Percentiles rank a stretch among this genome's conserved stretches.
These are phyloP conservation scores for Dactylonectria estremocensis DNA, from an alignment of 2,329 filamentous ascomycete species.

Conservation along the genomic window DNA sequence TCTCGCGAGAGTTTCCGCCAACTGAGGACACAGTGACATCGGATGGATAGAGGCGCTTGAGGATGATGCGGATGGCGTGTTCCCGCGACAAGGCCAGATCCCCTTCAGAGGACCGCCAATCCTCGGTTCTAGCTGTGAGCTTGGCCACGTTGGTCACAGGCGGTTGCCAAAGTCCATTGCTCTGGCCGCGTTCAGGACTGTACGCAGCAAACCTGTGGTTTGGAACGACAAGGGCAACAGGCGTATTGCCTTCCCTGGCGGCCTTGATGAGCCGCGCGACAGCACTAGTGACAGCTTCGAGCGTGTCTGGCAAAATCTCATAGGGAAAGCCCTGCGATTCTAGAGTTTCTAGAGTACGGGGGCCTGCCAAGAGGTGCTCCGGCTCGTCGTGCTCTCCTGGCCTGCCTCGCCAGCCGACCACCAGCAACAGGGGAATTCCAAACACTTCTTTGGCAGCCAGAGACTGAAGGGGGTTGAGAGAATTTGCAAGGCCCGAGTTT, in stretches of 20 bases:
- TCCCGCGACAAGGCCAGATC: conserved; percentile 2
- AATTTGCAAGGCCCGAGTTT: conserved; percentile 1
- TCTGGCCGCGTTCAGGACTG: neutral
- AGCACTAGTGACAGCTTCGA: conserved; percentile 1
- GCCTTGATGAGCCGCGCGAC: conserved; percentile 2
- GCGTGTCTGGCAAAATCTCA: neutral
- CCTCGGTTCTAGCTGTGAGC: conserved; percentile 1
- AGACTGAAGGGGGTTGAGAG: conserved; percentile 26
- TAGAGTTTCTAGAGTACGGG: neutral
- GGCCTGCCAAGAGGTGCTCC: conserved; percentile 5
- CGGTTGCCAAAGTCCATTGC: conserved; percentile 1
- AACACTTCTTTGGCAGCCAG: conserved; percentile 27
- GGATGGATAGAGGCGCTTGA: conserved; percentile 6
- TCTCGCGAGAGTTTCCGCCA: conserved; percentile 25
- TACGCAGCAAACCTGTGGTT: conserved; percentile 5
- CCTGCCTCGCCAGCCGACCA: conserved; percentile 21
- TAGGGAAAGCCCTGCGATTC: conserved; percentile 6
- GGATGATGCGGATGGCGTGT: conserved; percentile 3
- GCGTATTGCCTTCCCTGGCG: conserved; percentile 3
- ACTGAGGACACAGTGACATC: conserved; percentile 28
- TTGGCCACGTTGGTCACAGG: neutral
- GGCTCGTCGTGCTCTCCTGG: conserved; percentile 24
- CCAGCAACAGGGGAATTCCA: conserved; percentile 27
- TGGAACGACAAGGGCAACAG: conserved; percentile 4
- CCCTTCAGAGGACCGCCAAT: conserved; percentile 2